Percentiles rank a stretch among this genome's conserved stretches.
Conservation (phyloP, 2,329 filamentous ascomycete species). For the Diplodia seriata region DNA sequence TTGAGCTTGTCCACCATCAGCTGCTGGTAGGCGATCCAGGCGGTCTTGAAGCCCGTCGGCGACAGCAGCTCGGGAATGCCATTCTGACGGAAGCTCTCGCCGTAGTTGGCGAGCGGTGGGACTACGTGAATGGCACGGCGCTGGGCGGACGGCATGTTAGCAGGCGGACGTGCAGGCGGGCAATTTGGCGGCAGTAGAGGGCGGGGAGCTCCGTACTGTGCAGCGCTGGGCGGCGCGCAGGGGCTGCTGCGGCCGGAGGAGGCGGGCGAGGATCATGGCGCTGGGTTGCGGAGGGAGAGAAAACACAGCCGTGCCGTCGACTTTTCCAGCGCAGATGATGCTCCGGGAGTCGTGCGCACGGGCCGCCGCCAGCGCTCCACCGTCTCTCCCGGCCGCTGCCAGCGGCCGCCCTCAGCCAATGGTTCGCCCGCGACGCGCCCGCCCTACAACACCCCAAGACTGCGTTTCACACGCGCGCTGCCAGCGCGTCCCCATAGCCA, state of each 20-base stretch:
- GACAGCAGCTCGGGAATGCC: constrained; percentile 77
- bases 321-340: constrained; percentile 29
- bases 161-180: constrained; percentile 1
- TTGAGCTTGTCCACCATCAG: constrained; percentile 80
- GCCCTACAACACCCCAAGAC: constrained; percentile 18
- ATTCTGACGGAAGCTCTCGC: constrained; percentile 53
- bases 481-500: constrained; percentile 30
- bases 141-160: constrained; percentile 23
- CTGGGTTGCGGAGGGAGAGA: constrained; percentile 19
- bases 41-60: constrained; percentile 71
- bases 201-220: constrained; percentile 25
- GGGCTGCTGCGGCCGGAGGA: constrained; percentile 22
- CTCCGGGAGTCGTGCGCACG: constrained; percentile 12
- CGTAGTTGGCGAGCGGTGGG: constrained; percentile 51
- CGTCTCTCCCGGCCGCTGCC: constrained; percentile 8
- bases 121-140: constrained; percentile 51
- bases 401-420: constrained; percentile 21
- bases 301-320: constrained; percentile 24
- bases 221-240: constrained; percentile 42
- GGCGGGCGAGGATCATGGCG: constrained; percentile 31
- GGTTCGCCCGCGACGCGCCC: constrained; percentile 2
- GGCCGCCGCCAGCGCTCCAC: constrained; percentile 22
- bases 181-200: constrained; percentile 19
- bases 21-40: constrained; percentile 84
- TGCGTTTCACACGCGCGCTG: constrained; percentile 28